Conservation (phyloP, 2,329 filamentous ascomycete genomes). For the Xylaria sp. region DNA sequence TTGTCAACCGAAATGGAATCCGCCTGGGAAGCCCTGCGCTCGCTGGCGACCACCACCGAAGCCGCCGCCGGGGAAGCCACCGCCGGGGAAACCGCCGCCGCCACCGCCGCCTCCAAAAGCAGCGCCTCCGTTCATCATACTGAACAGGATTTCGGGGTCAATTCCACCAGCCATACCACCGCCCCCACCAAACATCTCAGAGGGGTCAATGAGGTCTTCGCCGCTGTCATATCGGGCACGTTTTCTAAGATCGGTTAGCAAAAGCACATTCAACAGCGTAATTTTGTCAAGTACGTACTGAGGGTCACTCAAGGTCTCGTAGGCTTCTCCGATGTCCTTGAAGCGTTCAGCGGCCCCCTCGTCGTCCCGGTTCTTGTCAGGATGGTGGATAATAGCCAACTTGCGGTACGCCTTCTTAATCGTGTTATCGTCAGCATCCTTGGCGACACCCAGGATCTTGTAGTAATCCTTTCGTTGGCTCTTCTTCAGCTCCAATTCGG, state of each 20-base stretch:
- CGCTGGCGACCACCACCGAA: slow-evolving; percentile 60
- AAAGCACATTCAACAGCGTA: slow-evolving; percentile 24
- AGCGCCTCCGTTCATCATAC: slow-evolving; percentile 79
- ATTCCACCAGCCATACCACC: slow-evolving; percentile 68
- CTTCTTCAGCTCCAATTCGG: slow-evolving; percentile 97
- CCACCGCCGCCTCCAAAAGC: slow-evolving; percentile 63
- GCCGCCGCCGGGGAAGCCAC: slow-evolving; percentile 42
- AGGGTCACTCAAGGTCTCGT: slow-evolving; percentile 93
- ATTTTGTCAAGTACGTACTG: slow-evolving; percentile 69
- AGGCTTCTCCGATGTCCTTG: slow-evolving; percentile 97
- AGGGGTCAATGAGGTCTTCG: slow-evolving; percentile 87
- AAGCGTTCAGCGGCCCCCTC: slow-evolving; percentile 87
- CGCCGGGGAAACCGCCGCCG: slow-evolving; percentile 46
- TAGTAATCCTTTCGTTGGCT: slow-evolving; percentile 98
- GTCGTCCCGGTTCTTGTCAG: slow-evolving; percentile 96
- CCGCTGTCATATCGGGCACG: slow-evolving; percentile 91
- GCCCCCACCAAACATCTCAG: slow-evolving; percentile 80
- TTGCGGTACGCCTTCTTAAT: slow-evolving; percentile 99
- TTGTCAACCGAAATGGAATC: slow-evolving; percentile 69
- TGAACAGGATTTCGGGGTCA: slow-evolving; percentile 81
- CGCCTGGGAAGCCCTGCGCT: slow-evolving; percentile 57
- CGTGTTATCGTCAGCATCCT: slow-evolving; percentile 82
- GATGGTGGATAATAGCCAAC: slow-evolving; percentile 92
- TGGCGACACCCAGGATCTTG: slow-evolving; percentile 90
- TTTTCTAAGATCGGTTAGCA: slow-evolving; percentile 70